Percentiles rank a stretch among this genome's conserved stretches.
These are phyloP conservation scores for Pestalotiopsis sp. DNA, from an alignment of 2,329 filamentous ascomycete genomes.

Conservation along the genomic window DNA sequence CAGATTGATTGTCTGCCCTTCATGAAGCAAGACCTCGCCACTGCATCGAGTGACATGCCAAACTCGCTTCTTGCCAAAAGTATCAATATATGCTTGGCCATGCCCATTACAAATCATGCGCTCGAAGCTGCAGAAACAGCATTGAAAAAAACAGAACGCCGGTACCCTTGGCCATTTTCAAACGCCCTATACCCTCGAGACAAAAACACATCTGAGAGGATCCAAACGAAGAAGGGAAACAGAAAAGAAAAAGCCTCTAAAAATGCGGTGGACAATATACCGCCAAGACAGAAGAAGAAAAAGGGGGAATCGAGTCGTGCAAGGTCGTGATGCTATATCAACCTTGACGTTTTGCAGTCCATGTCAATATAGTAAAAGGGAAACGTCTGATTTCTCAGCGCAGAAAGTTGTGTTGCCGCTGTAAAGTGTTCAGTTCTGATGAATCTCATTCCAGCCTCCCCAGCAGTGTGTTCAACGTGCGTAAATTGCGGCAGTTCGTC, in stretches of 20 bases:
- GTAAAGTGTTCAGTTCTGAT: conserved; percentile 5
- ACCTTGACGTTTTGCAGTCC: neutral
- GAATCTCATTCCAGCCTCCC: conserved; percentile 10
- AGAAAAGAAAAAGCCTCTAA: neutral
- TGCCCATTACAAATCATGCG: neutral
- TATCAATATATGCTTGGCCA: neutral
- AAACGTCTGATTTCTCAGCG: neutral
- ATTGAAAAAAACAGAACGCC: neutral
- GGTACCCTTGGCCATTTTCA: neutral
- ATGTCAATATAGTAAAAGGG: neutral
- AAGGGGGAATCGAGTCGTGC: neutral
- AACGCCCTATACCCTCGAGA: conserved; percentile 5
- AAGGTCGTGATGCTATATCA: neutral
- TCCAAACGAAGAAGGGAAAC: neutral
- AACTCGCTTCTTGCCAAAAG: neutral
- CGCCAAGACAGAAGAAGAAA: neutral
- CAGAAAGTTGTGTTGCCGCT: neutral
- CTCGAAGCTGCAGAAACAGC: neutral
- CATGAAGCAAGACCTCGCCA: neutral
- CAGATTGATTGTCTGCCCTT: neutral
- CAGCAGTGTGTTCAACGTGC: conserved; percentile 10
- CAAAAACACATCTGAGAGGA: neutral
- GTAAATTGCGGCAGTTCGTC: conserved; percentile 8
- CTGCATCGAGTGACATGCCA: neutral
- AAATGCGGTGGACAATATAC: neutral